A percentile compares a stretch with the other conserved stretches of the same genome.
phyloP scores from a whole-genome alignment of 2,329 filamentous ascomycete genomes.

The Phaeophleospora eucalypticola region DNA sequence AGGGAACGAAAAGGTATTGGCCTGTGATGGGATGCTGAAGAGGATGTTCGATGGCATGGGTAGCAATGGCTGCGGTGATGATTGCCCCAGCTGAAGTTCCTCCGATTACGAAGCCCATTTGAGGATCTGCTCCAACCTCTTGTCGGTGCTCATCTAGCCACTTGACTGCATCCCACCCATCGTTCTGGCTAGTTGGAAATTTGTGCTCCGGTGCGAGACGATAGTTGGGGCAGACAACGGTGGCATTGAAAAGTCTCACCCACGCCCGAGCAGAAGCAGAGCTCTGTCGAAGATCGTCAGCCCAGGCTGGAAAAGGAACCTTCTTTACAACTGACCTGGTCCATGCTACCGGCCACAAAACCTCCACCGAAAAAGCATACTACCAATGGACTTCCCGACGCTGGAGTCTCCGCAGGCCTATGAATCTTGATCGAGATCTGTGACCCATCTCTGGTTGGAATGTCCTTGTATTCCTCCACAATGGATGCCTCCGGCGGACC shows the following conservation, averaged over 20 bases:
- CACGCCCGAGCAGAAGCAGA: conserved; percentile 15
- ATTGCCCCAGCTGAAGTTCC: conserved; percentile 45
- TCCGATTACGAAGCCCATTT: conserved; percentile 44
- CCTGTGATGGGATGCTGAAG: conserved; percentile 45
- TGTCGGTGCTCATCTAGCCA: conserved; percentile 31
- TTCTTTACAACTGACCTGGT: too few species aligned
- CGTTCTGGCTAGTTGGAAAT: conserved; percentile 43
- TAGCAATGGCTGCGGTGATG: conserved; percentile 36
- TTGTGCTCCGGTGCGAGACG: conserved; percentile 44
- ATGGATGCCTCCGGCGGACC: conserved; percentile 4
- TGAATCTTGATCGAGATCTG: conserved; percentile 34
- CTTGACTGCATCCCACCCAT: conserved; percentile 44
- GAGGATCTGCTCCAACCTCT: conserved; percentile 34
- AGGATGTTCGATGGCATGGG: conserved; percentile 39
- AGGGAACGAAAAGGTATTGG: conserved; percentile 36
- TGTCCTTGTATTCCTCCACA: conserved; percentile 15
- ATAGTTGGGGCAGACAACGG: conserved; percentile 25
- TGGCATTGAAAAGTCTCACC: conserved; percentile 10
- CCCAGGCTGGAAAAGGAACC: too few species aligned
- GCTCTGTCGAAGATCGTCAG: too few species aligned
- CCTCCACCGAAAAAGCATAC: conserved; percentile 26
- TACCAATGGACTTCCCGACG: conserved; percentile 20
- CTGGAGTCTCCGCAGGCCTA: conserved; percentile 18
- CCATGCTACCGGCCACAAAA: conserved; percentile 21
- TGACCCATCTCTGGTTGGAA: conserved; percentile 33